phyloP scores from a whole-genome alignment of 257 asterid species.

The Capsicum chinense region DNA sequence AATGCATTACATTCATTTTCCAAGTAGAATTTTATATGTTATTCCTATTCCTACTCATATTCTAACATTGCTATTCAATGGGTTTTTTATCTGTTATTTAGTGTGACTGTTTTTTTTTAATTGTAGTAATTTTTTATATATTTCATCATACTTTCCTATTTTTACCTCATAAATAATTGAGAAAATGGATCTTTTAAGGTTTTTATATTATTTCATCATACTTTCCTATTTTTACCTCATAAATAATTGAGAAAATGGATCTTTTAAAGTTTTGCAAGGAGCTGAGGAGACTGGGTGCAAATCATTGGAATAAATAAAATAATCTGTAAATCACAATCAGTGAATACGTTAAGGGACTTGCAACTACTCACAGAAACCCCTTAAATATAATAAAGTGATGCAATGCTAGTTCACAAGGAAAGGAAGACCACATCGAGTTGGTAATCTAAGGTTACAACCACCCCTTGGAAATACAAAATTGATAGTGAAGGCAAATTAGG shows the following conservation, averaged over 20 bases:
- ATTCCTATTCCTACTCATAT: no score
- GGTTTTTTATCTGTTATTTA: no score
- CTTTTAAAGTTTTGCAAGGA: conserved; percentile 4
- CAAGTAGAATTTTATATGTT: no score
- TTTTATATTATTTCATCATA: background rate
- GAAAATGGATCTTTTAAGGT: conserved; percentile 9
- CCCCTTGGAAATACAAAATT: background rate
- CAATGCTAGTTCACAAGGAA: background rate
- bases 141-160: background rate
- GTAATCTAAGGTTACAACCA: conserved; percentile 10
- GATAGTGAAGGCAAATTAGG: background rate
- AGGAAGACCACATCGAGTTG: background rate
- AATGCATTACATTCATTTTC: no score
- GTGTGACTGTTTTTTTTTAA: background rate
- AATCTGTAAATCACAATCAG: background rate
- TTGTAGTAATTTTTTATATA: background rate
- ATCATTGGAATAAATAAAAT: background rate
- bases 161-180: background rate
- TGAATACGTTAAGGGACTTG: background rate
- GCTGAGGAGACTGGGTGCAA: background rate
- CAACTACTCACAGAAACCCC: background rate
- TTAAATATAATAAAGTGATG: background rate
- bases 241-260: background rate
- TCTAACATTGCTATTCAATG: no score
- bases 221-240: background rate